Base-by-base conservation (phyloP, 768 basidiomycete species). In the Cytidiella melzeri region DNA sequence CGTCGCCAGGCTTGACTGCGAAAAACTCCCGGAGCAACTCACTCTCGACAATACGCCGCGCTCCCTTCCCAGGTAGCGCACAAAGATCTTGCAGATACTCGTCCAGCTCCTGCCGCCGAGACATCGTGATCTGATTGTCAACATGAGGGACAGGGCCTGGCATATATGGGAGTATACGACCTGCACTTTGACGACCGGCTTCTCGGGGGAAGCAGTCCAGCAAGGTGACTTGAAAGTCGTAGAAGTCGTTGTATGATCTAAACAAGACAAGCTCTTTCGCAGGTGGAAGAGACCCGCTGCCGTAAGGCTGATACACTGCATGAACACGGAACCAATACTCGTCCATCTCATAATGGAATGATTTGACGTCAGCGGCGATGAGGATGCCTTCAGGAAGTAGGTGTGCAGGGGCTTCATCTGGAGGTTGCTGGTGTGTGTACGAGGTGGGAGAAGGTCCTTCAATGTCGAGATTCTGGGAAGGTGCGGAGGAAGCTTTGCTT, bases 241-340 rank as follows among this genome's bases (percentile, higher is more conserved):
- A 97, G 67, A 99, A 99, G 67, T 99, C 95, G 60, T 94, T 89
- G 74, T 99, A 99, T 21, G 90, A 83, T 44, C 96, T 81, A 71
- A 95, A 99, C 39, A 98, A 75, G 56, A 92, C 82, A 49, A 98
- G 81, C 27, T 85, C 81, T 57, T 80, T 84, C 11, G 87, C 80
- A 10, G 76, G 74, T 4, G 87, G 85, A 24, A 84, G 75, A 13
- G 66, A 59, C 24, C 65, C 68, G 47, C 78, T 75, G 41, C 79
- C 83, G 58, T 87, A 92, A 0, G 94, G 92, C 56, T 94, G 87
- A 69, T 83, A 98, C 51, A 84, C 67, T 48, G 88, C 93, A 61
- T 96, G 81, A 40, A 98, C 76, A 25, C 94, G 84, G 79, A 98
- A 99, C 92, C 94, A 97, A 68, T 92, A 99, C 59, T 94, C 88